Percentiles rank a stretch among this genome's conserved stretches.
Conservation (phyloP, 2,329 filamentous ascomycete genomes). For the Hortaea werneckii region DNA sequence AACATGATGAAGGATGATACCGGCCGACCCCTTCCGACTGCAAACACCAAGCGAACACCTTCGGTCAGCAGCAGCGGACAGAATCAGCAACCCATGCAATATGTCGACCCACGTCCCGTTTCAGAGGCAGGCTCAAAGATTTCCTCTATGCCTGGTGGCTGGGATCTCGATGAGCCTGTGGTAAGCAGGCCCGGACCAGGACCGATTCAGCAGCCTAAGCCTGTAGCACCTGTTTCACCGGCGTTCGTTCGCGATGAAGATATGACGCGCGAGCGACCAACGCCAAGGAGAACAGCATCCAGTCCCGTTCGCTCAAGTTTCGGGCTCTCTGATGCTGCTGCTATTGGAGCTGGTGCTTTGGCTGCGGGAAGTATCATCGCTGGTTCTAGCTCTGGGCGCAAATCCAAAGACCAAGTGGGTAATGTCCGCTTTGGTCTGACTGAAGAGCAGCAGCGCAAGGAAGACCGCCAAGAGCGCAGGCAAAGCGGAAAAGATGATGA, state of each 20-base stretch:
- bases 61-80: neutral
- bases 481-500: slow-evolving; percentile 14
- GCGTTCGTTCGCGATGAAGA: slow-evolving; percentile 16
- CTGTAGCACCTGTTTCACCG: slow-evolving; percentile 54
- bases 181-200: slow-evolving; percentile 46
- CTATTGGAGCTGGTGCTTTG: slow-evolving; percentile 33
- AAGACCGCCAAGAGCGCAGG: slow-evolving; percentile 14
- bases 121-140: slow-evolving; percentile 46
- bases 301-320: slow-evolving; percentile 18
- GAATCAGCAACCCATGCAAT: slow-evolving; percentile 42
- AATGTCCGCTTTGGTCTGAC: slow-evolving; percentile 50
- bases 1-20: slow-evolving; percentile 23
- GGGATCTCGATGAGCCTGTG: slow-evolving; percentile 15
- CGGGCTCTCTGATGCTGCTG: slow-evolving; percentile 28
- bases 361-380: slow-evolving; percentile 27
- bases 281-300: slow-evolving; percentile 26
- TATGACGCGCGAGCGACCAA: slow-evolving; percentile 34
- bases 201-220: slow-evolving; percentile 76
- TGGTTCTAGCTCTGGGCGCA: slow-evolving; percentile 12
- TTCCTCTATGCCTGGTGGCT: slow-evolving; percentile 22
- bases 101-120: slow-evolving; percentile 57
- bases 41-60: neutral
- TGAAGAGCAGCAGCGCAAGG: slow-evolving; percentile 40
- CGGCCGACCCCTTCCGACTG: slow-evolving; percentile 19
- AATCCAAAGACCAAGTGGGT: slow-evolving; percentile 24